Evolutionary conservation across 192 early-diverging fungal genomes (phyloP), one percentile per base, ranked within the genome.

Genomic region (Coemansia sp.): DNA sequence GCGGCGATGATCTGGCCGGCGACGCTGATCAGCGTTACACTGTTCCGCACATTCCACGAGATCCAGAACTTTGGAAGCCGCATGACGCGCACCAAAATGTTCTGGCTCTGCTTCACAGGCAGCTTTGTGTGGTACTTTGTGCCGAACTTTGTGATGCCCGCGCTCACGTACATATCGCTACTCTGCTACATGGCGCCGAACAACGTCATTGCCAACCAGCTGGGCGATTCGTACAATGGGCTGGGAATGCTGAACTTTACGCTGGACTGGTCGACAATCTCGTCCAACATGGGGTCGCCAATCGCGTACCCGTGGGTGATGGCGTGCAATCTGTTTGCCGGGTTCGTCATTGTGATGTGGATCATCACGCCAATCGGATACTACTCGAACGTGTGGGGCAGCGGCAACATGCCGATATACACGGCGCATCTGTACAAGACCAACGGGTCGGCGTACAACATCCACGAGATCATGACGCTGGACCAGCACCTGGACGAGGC

Each of bases 1-100:
- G 78, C 89, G 9, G 83, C 87, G 5, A 94, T 96, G 92, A 84
- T 92, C 45, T 98, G 93, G 94, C 94, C 94, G 0, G 59, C 85
- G 9, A 89, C 86, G 35, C 81, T 97, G 52, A 85, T 90, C 53
- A 87, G 86, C 55, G 87, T 91, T 14, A 87, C 90, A 9, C 71
- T 94, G 34, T 91, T 92, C 79, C 85, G 86, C 8, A 87, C 91
- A 9, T 84, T 96, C 56, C 92, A 95, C 71, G 85, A 89, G 65
- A 52, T 73, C 43, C 83, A 88, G 70, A 40, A 87, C 82, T 80
- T 80, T 83, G 74, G 76, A 29, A 62, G 68, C 38, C 65, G 59
- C 10, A 67, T 88, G 73, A 79, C 83, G 14, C 81, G 86, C 29
- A 84, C 86, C n/a, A 65, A 73, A 35, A 69, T 84, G 63, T 88